Evolutionary conservation across 2,329 filamentous ascomycete species (phyloP), one percentile per base, ranked within the genome.

Genomic region (Ploettnerulaceae sp.): DNA sequence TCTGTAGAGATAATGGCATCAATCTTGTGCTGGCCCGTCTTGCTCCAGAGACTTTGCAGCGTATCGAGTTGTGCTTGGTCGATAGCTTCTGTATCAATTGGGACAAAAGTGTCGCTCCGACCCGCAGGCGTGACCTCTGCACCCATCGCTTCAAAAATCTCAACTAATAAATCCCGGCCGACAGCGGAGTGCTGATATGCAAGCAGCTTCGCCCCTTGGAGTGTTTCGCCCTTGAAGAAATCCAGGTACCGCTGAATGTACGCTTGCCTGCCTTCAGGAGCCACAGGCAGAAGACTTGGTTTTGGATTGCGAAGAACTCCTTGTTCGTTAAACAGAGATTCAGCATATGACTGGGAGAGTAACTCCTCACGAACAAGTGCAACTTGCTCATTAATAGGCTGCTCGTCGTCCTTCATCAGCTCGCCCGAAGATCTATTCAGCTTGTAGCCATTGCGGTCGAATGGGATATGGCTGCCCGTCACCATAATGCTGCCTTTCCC

Each of bases 401-500:
- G 53, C 41, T 65, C 62, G 25, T 63, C 53, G 48, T 60, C 57
- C 47, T 64, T 64, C 53, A 64, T 45, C 17, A 65, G 56, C 48
- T 65, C 63, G 0, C 63, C 63, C 36, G 58, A 56, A 20, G 57
- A 64, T 14, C 62, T 64, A 40, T 65, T 65, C 32, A 64, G 52
- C 37, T 65, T 64, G 47, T 65, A 64, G 9, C 63, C 62, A 48
- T 65, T 65, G 17, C 63, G 63, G 43, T 64, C 60, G 36, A 65
- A 65, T 5, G 63, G 63, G 34, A 64, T 65, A 38, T 65, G 63
- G 43, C 63, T 65, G 4, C 63, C 62, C 3, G 63, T 65, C 22
- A 64, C 62, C 63, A 65, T 65, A 25, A 65, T 64, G 45, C 60
- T 64, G 5, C 62, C 63, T 47, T 64, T 65, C 5, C 47, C 56